Evolutionary conservation across 2,329 filamentous ascomycete genomes (phyloP).

Genomic region (Colletotrichum cuscutae): DNA sequence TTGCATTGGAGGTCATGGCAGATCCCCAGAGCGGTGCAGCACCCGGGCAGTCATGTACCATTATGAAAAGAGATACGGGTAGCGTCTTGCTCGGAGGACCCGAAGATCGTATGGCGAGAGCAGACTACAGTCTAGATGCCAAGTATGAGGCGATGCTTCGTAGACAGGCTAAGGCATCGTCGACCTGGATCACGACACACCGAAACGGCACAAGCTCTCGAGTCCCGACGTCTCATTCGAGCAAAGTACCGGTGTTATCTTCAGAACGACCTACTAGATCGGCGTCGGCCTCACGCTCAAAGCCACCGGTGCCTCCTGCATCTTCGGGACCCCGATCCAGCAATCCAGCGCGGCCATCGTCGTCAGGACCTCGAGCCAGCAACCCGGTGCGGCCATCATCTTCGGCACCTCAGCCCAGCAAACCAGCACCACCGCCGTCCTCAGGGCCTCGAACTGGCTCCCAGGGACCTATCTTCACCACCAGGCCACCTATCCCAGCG

Average conservation of each 20-base stretch:
- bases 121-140: not conserved
- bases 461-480: not conserved
- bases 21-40: not conserved
- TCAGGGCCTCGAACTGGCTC: too few relatives aligned
- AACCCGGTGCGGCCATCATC: too few relatives aligned
- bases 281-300: not conserved
- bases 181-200: not conserved
- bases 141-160: not conserved
- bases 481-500: not conserved
- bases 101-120: not conserved
- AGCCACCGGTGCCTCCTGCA: not conserved
- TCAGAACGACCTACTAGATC: not conserved
- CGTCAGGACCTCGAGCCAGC: too few relatives aligned
- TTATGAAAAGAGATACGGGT: conserved; percentile 8
- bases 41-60: not conserved
- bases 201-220: not conserved
- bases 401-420: too few relatives aligned
- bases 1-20: conserved; percentile 11
- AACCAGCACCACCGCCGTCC: too few relatives aligned
- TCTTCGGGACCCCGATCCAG: not conserved
- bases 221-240: not conserved
- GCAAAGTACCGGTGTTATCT: not conserved
- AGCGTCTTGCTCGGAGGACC: not conserved
- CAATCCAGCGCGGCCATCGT: not conserved
- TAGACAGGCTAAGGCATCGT: not conserved